A percentile compares a stretch with the other conserved stretches of the same genome.
phyloP scores from a whole-genome alignment of 441 rosid genomes.

The Lepidium campestre region DNA sequence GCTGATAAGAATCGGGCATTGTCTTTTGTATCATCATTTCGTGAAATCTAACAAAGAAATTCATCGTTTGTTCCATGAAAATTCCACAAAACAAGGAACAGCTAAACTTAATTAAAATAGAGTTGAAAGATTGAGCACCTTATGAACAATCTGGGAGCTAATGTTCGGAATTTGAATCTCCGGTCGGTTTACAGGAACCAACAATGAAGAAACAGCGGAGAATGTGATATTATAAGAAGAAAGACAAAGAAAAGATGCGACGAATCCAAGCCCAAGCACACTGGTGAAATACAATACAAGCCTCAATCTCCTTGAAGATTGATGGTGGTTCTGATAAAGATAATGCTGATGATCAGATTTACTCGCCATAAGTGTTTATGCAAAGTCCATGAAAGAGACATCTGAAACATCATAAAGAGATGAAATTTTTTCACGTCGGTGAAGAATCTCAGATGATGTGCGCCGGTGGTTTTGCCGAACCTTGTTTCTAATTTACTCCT shows the following conservation, averaged over 20 bases:
- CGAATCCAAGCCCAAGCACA: constrained; percentile 37
- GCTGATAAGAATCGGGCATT: constrained; percentile 39
- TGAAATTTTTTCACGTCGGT: neutral
- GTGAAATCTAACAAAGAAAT: neutral
- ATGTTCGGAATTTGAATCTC: constrained; percentile 23
- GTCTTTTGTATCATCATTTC: constrained; percentile 6
- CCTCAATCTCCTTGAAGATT: constrained; percentile 29
- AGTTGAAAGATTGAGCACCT: constrained; percentile 10
- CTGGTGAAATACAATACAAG: constrained; percentile 29
- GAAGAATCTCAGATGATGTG: constrained; percentile 28
- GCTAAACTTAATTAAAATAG: neutral
- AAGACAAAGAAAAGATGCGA: constrained; percentile 42
- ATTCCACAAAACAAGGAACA: neutral
- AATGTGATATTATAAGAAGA: constrained; percentile 37
- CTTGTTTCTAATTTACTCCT: neutral
- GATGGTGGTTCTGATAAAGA: constrained; percentile 24
- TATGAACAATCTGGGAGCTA: neutral
- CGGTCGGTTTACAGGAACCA: constrained; percentile 30
- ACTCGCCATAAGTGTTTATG: constrained; percentile 33
- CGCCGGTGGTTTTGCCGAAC: constrained; percentile 56
- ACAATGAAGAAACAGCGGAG: constrained; percentile 32
- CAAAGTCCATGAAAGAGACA: neutral
- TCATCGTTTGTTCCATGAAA: neutral
- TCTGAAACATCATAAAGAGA: neutral
- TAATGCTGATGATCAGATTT: constrained; percentile 4